A percentile compares a stretch with the other conserved stretches of the same genome.
Conservation (phyloP, 2,329 filamentous ascomycete genomes). For the Aspergillus sp. region DNA sequence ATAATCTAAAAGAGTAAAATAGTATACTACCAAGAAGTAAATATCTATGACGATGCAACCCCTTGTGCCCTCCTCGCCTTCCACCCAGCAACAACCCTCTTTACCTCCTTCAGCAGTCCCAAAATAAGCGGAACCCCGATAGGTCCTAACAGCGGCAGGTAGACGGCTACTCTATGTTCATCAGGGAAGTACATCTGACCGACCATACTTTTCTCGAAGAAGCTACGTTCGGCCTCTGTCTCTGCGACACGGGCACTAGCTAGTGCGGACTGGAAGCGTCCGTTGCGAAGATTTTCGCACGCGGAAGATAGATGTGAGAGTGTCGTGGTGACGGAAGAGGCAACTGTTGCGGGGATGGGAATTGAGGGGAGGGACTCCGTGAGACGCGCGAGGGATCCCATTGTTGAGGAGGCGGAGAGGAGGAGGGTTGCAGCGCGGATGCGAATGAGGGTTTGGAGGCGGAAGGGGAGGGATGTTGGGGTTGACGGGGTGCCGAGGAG, state of each 20-base stretch:
- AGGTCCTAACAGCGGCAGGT: slow-evolving; percentile 85
- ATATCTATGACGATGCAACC: not conserved
- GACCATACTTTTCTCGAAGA: slow-evolving; percentile 99
- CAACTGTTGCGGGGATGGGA: slow-evolving; percentile 83
- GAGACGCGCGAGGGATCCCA: slow-evolving; percentile 87
- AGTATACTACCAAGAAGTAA: slow-evolving; percentile 2
- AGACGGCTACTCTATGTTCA: slow-evolving; percentile 96
- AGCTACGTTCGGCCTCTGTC: slow-evolving; percentile 84
- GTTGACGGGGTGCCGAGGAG: slow-evolving; percentile 81
- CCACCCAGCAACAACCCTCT: slow-evolving; percentile 45
- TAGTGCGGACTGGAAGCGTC: slow-evolving; percentile 65
- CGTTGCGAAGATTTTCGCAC: slow-evolving; percentile 67
- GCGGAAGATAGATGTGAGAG: slow-evolving; percentile 75
- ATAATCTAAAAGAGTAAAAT: not conserved
- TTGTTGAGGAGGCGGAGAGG: slow-evolving; percentile 84
- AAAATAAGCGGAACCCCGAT: slow-evolving; percentile 87
- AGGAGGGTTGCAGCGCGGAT: slow-evolving; percentile 82
- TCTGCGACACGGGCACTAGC: slow-evolving; percentile 82
- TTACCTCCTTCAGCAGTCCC: slow-evolving; percentile 78
- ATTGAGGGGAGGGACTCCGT: slow-evolving; percentile 83
- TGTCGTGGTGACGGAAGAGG: slow-evolving; percentile 77
- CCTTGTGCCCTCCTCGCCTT: slow-evolving; percentile 25
- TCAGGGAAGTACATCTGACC: slow-evolving; percentile 98
- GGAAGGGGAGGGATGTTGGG: slow-evolving; percentile 75
- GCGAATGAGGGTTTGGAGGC: slow-evolving; percentile 80